Evolutionary conservation across 2,329 filamentous ascomycete species (phyloP).

Genomic region (Sporothrix phasma): DNA sequence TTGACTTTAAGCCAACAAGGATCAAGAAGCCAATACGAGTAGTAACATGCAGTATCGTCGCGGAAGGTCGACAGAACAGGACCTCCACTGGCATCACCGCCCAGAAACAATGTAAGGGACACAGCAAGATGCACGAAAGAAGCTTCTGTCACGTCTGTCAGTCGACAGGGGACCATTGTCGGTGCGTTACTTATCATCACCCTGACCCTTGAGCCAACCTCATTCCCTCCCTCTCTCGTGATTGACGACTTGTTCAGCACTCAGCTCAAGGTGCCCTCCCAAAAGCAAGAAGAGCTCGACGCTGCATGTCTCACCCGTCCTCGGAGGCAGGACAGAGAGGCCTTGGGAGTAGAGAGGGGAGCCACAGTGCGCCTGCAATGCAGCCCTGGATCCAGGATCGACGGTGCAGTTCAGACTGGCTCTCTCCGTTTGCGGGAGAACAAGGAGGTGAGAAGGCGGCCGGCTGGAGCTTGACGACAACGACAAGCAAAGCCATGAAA

Average conservation of each 20-base stretch:
- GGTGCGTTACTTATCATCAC: too few relatives aligned
- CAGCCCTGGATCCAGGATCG: not conserved
- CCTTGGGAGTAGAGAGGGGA: not conserved
- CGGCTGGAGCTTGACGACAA: too few relatives aligned
- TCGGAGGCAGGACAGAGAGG: not conserved
- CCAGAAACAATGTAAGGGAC: not conserved
- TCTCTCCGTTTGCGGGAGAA: not conserved
- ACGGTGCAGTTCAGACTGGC: not conserved
- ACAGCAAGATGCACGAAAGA: not conserved
- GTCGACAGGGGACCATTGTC: too few relatives aligned
- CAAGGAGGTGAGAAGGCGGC: too few relatives aligned
- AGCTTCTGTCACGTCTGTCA: not conserved
- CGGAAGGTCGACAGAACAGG: not conserved
- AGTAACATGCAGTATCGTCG: too few relatives aligned
- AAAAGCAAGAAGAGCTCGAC: too few relatives aligned
- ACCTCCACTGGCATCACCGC: not conserved
- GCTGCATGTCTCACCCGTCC: not conserved
- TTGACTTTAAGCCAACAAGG: too few relatives aligned
- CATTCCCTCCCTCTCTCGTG: not conserved
- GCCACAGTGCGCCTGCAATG: not conserved
- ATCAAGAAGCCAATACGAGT: too few relatives aligned
- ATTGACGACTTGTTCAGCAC: not conserved
- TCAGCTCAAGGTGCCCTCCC: too few relatives aligned
- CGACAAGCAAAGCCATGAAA: too few relatives aligned
- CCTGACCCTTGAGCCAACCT: too few relatives aligned